These are phyloP conservation scores for Cyclotella choctawhatcheeana DNA, from an alignment of 108 stramenopile genomes.

Conservation along the genomic window DNA sequence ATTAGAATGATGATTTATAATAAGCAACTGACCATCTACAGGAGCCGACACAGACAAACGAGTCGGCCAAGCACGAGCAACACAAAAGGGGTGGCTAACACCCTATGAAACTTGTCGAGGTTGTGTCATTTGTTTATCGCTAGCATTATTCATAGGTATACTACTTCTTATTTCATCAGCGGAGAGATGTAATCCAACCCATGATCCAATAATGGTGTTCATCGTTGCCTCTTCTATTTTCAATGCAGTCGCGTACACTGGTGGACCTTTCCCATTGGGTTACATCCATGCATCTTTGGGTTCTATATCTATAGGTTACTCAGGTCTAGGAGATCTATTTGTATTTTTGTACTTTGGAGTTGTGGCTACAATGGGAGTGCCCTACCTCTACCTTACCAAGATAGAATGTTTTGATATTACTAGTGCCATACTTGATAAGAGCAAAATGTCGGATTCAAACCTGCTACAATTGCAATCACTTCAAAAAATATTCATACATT, in stretches of 20 bases:
- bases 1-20: no score
- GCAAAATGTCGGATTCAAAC: background rate
- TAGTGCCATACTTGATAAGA: background rate
- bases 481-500: conserved; percentile 35
- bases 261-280: conserved; percentile 90
- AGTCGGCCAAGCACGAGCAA: conserved; percentile 90
- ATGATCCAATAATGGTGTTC: conserved; percentile 45
- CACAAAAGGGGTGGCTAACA: conserved; percentile 90
- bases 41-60: conserved; percentile 83
- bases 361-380: conserved; percentile 78
- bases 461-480: conserved; percentile 15
- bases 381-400: conserved; percentile 59
- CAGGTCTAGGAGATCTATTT: conserved; percentile 88
- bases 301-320: conserved; percentile 80
- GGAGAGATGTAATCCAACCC: conserved; percentile 5
- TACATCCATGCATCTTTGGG: conserved; percentile 72
- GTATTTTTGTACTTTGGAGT: conserved; percentile 91
- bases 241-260: conserved; percentile 89
- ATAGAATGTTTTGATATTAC: conserved; percentile 4
- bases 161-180: conserved; percentile 43
- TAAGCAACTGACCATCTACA: no score
- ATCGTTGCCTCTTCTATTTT: conserved; percentile 68
- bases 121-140: conserved; percentile 52
- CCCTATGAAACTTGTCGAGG: conserved; percentile 73
- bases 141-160: conserved; percentile 60